Evolutionary conservation across 1,284 basidiomycete genomes (phyloP), one percentile per base, ranked within the genome.

Genomic region (Irpex rosettiformis): DNA sequence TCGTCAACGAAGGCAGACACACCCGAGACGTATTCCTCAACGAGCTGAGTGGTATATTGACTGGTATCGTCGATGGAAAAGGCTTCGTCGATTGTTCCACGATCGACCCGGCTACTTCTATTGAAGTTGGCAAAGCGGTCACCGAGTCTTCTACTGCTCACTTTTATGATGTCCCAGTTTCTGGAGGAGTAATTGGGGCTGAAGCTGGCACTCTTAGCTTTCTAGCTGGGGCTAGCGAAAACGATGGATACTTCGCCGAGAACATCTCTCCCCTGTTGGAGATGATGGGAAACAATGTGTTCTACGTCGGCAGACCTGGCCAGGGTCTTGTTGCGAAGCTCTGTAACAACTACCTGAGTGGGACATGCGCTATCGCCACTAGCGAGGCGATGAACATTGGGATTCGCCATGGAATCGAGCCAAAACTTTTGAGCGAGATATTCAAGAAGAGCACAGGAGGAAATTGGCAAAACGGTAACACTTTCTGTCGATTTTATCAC

Each of bases 371-470:
- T 18, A 51, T 51, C 22, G 48, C 48, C 11, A 51, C 48, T 5
- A 51, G 48, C 24, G 48, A 51, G 48, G 48, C 48, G 16, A 51
- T 51, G 48, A 51, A 51, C 18, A 51, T 51, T 18, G 48, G 48
- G 24, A 51, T 51, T 11, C 48, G 48, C 7, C 48, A 51, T 18
- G 48, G 48, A 7, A 51, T 51, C 24, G 48, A 51, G 3, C 48
- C 48, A 8, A 51, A 51, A 18, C 18, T 51, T 11, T 24, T 51
- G 24, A 51, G 48, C 18, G 27, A 51, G 13, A 51, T 51, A 51
- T 51, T 51, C 48, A 28, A 51, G n/a, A 51, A 51, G 48, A 51
- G 48, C 18, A 51, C 48, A 13, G 48, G 48, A 8, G 48, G 48
- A 29, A 51, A 51, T 18, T 51, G 48, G 48, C 48, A 51, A 18